A percentile compares a stretch with the other conserved stretches of the same genome.
Conservation (phyloP, 1,284 basidiomycete species). For the Meira nashicola region DNA sequence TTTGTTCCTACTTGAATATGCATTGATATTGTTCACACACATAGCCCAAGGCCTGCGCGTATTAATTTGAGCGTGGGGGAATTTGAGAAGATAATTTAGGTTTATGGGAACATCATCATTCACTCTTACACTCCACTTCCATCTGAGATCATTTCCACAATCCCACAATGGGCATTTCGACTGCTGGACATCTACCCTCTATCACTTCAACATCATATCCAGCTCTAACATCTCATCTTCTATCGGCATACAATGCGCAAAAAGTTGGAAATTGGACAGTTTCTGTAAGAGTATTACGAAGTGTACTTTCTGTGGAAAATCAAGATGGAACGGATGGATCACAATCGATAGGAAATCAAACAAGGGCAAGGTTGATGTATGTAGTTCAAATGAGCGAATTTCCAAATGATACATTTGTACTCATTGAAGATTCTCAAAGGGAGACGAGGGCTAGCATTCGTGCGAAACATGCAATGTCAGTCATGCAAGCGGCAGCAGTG, state of each 20-base stretch:
- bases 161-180: neutral
- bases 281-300: slow-evolving; percentile 1
- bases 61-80: too few species aligned
- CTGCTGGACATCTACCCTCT: slow-evolving; percentile 1
- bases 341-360: neutral
- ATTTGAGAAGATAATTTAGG: too few species aligned
- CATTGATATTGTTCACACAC: too few species aligned
- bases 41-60: too few species aligned
- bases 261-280: slow-evolving; percentile 2
- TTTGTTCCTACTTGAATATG: too few species aligned
- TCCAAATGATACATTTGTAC: slow-evolving; percentile 5
- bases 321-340: neutral
- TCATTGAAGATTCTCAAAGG: slow-evolving; percentile 7
- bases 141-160: too few species aligned
- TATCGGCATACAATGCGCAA: slow-evolving; percentile 2
- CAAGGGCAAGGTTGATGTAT: slow-evolving; percentile 6
- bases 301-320: neutral
- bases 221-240: neutral
- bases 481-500: too few species aligned
- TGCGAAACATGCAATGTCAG: neutral
- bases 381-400: slow-evolving; percentile 5
- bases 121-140: too few species aligned
- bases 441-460: slow-evolving; percentile 2
- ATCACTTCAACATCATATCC: slow-evolving; percentile 8
- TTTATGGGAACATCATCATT: too few species aligned